Percentiles rank a stretch among this genome's conserved stretches.
phyloP scores from a whole-genome alignment of 306 rosid species.

The Sicyos baderoa region DNA sequence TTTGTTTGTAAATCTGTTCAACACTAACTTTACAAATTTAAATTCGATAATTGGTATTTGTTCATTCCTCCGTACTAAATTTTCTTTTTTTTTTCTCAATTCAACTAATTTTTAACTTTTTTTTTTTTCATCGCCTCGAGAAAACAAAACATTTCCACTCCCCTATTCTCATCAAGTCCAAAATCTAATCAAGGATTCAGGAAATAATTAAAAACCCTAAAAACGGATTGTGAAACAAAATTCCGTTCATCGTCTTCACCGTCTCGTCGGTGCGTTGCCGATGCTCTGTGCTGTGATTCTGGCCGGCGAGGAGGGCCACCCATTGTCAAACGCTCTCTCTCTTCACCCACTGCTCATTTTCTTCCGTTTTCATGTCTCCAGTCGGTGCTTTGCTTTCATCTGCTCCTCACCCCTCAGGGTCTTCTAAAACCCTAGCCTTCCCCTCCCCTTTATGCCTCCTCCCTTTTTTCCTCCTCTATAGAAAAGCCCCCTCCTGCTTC shows the following conservation, averaged over 20 bases:
- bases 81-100: no score
- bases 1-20: no score
- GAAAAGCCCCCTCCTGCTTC: constrained; percentile 15
- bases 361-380: constrained; percentile 83
- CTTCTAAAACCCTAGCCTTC: constrained; percentile 56
- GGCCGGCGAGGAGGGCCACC: constrained; percentile 27
- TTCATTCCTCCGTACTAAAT: no score
- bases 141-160: no score
- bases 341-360: constrained; percentile 26
- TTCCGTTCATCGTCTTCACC: neutral
- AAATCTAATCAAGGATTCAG: neutral
- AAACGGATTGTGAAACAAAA: neutral
- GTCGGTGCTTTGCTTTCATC: constrained; percentile 35
- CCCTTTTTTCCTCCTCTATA: constrained; percentile 19
- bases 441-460: constrained; percentile 31
- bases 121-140: no score
- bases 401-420: constrained; percentile 53
- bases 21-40: no score
- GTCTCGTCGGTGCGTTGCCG: constrained; percentile 19
- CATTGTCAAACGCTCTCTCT: constrained; percentile 53
- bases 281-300: constrained; percentile 28
- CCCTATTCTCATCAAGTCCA: no score
- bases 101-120: no score
- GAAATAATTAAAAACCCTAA: constrained; percentile 3
- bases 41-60: no score